Percentiles rank a stretch among this genome's conserved stretches.
Conservation (phyloP, 2,329 filamentous ascomycete species). For the Trichoderma citrinoviride region DNA sequence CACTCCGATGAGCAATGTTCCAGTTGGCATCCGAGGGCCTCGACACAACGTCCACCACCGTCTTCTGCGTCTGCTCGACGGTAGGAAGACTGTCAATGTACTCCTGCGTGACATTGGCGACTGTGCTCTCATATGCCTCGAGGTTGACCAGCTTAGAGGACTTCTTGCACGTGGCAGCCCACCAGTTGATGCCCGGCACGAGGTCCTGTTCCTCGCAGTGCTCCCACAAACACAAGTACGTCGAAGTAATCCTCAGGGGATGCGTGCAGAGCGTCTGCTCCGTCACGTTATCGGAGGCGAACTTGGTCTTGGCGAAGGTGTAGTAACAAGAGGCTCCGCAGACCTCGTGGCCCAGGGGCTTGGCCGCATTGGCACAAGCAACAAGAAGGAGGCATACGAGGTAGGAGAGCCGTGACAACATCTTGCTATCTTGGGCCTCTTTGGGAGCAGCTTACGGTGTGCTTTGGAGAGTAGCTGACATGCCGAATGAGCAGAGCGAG, state of each 20-base stretch:
- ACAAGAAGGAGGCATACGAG: slow-evolving; percentile 18
- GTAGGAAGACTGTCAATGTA: slow-evolving; percentile 23
- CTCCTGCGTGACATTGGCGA: slow-evolving; percentile 20
- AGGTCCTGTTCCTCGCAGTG: slow-evolving; percentile 23
- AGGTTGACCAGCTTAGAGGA: slow-evolving; percentile 23
- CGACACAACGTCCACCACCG: slow-evolving; percentile 5
- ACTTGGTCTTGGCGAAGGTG: slow-evolving; percentile 24
- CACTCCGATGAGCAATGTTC: slow-evolving; percentile 15
- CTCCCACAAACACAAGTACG: slow-evolving; percentile 23
- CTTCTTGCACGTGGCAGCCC: slow-evolving; percentile 24
- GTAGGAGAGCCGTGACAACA: slow-evolving; percentile 13
- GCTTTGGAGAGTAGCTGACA: background rate
- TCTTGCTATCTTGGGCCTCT: background rate
- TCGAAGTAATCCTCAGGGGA: slow-evolving; percentile 24
- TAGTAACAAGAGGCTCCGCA: slow-evolving; percentile 27
- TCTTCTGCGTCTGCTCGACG: slow-evolving; percentile 21
- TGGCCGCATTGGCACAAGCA: slow-evolving; percentile 21
- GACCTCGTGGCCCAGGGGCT: slow-evolving; percentile 25
- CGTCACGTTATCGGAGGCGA: slow-evolving; percentile 18
- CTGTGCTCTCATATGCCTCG: slow-evolving; percentile 15
- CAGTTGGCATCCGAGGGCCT: slow-evolving; percentile 22
- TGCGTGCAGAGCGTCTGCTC: slow-evolving; percentile 25
- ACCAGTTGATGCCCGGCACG: slow-evolving; percentile 24
- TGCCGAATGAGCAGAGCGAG: background rate
- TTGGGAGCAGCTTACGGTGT: background rate